Evolutionary conservation across 2,329 filamentous ascomycete species (phyloP).

Genomic region (Calonectria hawksworthii): DNA sequence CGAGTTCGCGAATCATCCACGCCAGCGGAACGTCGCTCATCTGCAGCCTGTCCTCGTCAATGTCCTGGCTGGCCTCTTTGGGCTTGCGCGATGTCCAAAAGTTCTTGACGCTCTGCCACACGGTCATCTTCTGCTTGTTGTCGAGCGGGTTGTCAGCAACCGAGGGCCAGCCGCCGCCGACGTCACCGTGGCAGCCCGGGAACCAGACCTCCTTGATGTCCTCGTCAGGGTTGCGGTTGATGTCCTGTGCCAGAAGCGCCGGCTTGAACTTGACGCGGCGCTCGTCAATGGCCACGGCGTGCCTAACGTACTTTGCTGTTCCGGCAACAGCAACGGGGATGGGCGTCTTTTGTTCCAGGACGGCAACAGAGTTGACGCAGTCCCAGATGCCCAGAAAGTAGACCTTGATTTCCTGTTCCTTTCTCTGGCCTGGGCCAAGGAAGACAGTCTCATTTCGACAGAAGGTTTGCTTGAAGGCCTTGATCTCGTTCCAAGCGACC

Average conservation of each 20-base stretch:
- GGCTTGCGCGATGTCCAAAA: constrained; percentile 53
- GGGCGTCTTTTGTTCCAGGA: constrained; percentile 55
- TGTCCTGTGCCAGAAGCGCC: constrained; percentile 61
- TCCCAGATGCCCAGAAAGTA: constrained; percentile 71
- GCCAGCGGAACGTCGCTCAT: constrained; percentile 65
- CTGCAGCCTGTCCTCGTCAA: constrained; percentile 53
- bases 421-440: constrained; percentile 41
- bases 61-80: constrained; percentile 47
- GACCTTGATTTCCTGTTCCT: constrained; percentile 55
- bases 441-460: constrained; percentile 54
- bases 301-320: constrained; percentile 62
- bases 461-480: constrained; percentile 63
- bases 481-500: constrained; percentile 53
- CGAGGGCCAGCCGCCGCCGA: constrained; percentile 66
- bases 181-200: constrained; percentile 66
- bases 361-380: constrained; percentile 65
- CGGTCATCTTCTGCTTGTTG: constrained; percentile 42
- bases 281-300: constrained; percentile 68
- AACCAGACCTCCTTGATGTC: constrained; percentile 68
- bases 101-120: constrained; percentile 54
- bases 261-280: constrained; percentile 69
- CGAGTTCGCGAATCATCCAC: constrained; percentile 67
- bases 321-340: constrained; percentile 55
- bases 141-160: constrained; percentile 43
- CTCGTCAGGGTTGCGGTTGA: constrained; percentile 48